Evolutionary conservation across 2,329 filamentous ascomycete genomes (phyloP).

Genomic region (Thermoascus crustaceus): DNA sequence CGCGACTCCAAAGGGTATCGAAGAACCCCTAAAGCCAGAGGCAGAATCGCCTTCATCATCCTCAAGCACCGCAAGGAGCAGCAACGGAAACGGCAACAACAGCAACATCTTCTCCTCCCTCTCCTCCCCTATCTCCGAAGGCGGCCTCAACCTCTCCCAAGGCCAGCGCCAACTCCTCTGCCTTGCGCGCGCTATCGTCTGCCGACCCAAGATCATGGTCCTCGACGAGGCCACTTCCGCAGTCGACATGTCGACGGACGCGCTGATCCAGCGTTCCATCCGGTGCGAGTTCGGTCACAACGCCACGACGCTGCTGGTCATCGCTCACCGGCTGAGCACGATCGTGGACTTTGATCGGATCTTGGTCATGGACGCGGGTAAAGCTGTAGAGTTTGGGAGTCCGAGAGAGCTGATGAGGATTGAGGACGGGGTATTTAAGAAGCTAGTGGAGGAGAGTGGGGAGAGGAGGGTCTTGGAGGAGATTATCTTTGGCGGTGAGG

Average conservation of each 20-base stretch:
- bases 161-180: constrained; percentile 70
- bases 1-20: constrained; percentile 7
- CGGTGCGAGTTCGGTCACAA: constrained; percentile 57
- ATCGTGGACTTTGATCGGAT: constrained; percentile 1
- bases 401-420: constrained; percentile 6
- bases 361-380: background rate
- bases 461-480: constrained; percentile 8
- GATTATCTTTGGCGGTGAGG: constrained; percentile 5
- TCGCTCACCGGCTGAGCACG: constrained; percentile 25
- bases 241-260: constrained; percentile 69
- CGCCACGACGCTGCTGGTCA: constrained; percentile 61
- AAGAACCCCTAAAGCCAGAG: constrained; percentile 1
- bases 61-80: constrained; percentile 11
- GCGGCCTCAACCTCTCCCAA: constrained; percentile 66
- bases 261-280: constrained; percentile 64
- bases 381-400: background rate
- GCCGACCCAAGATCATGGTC: constrained; percentile 67
- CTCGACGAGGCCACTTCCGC: constrained; percentile 73
- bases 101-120: constrained; percentile 58
- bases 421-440: constrained; percentile 6
- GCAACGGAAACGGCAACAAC: constrained; percentile 17
- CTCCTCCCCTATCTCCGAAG: constrained; percentile 57
- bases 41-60: background rate
- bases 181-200: constrained; percentile 63
- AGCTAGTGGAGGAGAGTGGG: constrained; percentile 7